Percentiles rank a stretch among this genome's conserved stretches.
Conservation (phyloP, 495 filamentous ascomycete genomes). For the Lepidopterella palustris region DNA sequence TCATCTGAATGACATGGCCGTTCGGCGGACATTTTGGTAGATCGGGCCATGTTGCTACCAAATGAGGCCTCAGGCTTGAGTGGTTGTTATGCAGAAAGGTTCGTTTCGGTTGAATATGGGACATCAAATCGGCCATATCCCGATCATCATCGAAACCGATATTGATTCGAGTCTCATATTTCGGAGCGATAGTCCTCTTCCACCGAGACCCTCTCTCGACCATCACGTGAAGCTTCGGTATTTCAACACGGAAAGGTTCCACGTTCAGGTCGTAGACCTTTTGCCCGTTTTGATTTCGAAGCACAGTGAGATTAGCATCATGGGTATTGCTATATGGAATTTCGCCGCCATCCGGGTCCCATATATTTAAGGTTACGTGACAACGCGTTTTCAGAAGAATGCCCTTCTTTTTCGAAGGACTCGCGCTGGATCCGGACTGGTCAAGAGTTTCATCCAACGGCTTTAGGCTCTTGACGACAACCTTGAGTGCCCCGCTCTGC, state of each 20-base stretch:
- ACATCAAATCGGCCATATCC: not conserved
- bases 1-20: not conserved
- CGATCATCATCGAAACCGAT: not conserved
- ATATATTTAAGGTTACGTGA: not conserved
- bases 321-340: not conserved
- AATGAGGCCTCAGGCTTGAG: not conserved
- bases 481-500: not conserved
- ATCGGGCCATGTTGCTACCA: slow-evolving; percentile 2
- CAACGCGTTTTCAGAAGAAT: not conserved
- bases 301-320: not conserved
- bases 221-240: not conserved
- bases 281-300: not conserved
- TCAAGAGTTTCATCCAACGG: not conserved
- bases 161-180: not conserved
- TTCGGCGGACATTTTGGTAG: not conserved
- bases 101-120: not conserved
- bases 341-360: not conserved
- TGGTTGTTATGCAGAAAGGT: not conserved
- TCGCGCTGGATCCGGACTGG: not conserved
- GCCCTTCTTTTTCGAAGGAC: not conserved
- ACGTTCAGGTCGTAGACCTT: not conserved
- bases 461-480: not conserved
- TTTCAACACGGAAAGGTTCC: slow-evolving; percentile 1
- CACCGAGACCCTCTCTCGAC: not conserved
- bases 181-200: not conserved